phyloP scores from a whole-genome alignment of 1,284 basidiomycete species.

The Cutaneotrichosporon arboriforme region DNA sequence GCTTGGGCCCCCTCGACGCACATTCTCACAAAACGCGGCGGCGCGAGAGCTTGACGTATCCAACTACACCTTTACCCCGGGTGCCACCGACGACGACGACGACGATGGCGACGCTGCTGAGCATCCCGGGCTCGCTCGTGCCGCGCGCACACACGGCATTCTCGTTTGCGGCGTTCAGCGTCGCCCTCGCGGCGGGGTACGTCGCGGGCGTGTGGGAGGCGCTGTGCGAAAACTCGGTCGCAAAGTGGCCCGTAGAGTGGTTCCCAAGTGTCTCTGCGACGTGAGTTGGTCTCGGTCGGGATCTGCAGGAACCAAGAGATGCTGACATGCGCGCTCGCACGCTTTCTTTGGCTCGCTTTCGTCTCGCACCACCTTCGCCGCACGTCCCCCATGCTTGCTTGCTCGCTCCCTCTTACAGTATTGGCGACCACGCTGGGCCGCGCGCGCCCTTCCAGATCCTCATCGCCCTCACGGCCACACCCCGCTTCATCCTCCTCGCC shows the following conservation, averaged over 20 bases:
- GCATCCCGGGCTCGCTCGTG: slow-evolving; percentile 38
- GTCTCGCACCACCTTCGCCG: no score
- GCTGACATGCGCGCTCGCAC: neutral
- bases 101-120: slow-evolving; percentile 35
- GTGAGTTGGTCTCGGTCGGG: no score
- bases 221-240: slow-evolving; percentile 79
- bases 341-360: neutral
- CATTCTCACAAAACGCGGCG: no score
- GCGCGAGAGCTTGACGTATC: no score
- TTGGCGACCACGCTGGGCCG: slow-evolving; percentile 89
- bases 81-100: neutral
- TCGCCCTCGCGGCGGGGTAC: slow-evolving; percentile 65
- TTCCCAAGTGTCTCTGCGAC: slow-evolving; percentile 90
- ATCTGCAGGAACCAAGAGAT: neutral
- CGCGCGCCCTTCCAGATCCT: slow-evolving; percentile 83
- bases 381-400: neutral
- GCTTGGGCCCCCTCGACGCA: no score
- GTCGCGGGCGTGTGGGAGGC: slow-evolving; percentile 68
- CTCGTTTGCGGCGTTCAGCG: slow-evolving; percentile 63
- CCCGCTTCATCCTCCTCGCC: slow-evolving; percentile 70
- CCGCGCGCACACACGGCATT: slow-evolving; percentile 60
- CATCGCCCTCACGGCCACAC: slow-evolving; percentile 79
- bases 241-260: slow-evolving; percentile 78
- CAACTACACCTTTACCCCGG: no score
- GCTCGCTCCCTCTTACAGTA: slow-evolving; percentile 52